Evolutionary conservation across 1,284 basidiomycete species (phyloP).

Genomic region (Bjerkandera adusta): DNA sequence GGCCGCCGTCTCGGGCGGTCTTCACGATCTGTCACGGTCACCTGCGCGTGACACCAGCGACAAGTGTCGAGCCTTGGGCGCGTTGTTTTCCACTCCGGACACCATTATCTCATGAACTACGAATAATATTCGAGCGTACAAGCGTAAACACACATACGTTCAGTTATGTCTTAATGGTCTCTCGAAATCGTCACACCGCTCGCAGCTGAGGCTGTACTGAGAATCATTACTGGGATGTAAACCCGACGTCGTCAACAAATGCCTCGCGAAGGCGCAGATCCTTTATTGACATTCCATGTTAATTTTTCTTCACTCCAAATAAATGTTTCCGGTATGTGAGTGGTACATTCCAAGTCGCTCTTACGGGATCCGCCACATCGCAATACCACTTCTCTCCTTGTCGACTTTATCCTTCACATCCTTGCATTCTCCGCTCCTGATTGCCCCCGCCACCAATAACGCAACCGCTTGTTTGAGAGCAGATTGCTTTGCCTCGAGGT

Average conservation of each 20-base stretch:
- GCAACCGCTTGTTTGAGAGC: constrained; percentile 45
- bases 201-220: background rate
- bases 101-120: no score
- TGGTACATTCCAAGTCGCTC: background rate
- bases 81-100: no score
- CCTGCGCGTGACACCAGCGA: background rate
- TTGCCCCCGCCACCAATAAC: constrained; percentile 51
- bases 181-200: background rate
- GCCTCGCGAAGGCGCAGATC: no score
- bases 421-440: constrained; percentile 52
- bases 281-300: no score
- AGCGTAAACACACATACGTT: no score
- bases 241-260: no score
- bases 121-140: no score
- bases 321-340: no score
- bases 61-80: no score
- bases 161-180: no score
- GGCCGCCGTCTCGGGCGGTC: background rate
- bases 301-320: no score
- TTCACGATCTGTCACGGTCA: constrained; percentile 10
- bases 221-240: no score
- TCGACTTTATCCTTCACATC: constrained; percentile 57
- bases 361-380: constrained; percentile 62
- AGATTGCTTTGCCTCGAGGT: constrained; percentile 32
- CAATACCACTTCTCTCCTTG: constrained; percentile 53